These are phyloP conservation scores for Yamadazyma phyllophila DNA, from an alignment of 805 yeast genomes.

Conservation along the genomic window DNA sequence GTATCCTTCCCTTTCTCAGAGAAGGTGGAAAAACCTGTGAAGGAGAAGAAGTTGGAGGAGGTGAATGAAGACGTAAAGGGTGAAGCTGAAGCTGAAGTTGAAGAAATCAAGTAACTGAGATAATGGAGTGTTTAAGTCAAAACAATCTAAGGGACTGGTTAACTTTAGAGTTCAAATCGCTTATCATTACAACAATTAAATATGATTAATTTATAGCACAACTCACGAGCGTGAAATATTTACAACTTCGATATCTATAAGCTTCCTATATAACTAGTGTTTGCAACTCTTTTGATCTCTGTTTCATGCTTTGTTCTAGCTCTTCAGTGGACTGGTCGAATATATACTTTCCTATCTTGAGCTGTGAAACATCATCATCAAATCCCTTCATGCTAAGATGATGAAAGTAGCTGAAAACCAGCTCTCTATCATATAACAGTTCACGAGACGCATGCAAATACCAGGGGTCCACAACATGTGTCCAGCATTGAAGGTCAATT, in stretches of 20 bases:
- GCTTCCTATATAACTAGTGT: no score
- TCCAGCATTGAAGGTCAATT: constrained; percentile 46
- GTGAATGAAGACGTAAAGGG: not conserved
- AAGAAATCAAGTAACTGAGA: constrained; percentile 1
- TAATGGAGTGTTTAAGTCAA: not conserved
- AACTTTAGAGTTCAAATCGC: no score
- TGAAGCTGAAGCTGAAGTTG: not conserved
- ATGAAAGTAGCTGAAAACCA: constrained; percentile 7
- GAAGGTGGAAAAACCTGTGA: constrained; percentile 8
- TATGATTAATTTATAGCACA: no score
- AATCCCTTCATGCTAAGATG: constrained; percentile 12
- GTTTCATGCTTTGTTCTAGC: constrained; percentile 16
- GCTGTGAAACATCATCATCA: constrained; percentile 14
- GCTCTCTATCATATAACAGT: not conserved
- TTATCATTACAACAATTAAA: no score
- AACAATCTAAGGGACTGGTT: no score
- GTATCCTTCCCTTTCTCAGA: constrained; percentile 21
- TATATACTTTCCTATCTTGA: constrained; percentile 14
- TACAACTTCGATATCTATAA: not conserved
- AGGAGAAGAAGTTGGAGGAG: constrained; percentile 11
- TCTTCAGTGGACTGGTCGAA: constrained; percentile 11
- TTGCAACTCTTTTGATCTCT: constrained; percentile 10
- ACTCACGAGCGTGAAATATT: not conserved
- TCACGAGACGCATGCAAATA: constrained; percentile 18
- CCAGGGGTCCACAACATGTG: constrained; percentile 47